phyloP scores from a whole-genome alignment of 495 filamentous ascomycete genomes.

The Xeromyces bisporus region DNA sequence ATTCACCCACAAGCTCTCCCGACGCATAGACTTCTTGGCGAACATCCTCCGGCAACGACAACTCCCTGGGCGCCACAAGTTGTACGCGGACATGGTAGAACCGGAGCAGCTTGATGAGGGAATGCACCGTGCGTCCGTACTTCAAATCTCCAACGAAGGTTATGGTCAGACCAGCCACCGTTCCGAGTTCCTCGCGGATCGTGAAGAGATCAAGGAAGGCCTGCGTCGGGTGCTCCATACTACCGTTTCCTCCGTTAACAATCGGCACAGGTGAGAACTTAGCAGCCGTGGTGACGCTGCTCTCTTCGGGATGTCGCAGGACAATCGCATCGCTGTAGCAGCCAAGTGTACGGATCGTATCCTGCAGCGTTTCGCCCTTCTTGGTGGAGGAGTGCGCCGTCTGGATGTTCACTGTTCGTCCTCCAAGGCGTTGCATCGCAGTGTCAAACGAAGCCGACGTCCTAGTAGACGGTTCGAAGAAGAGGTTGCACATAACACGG shows the following conservation, averaged over 20 bases:
- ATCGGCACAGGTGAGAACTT: constrained; percentile 79
- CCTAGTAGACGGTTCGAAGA: constrained; percentile 93
- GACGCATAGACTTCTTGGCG: constrained; percentile 50
- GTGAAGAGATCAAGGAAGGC: constrained; percentile 98
- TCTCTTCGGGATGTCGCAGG: constrained; percentile 74
- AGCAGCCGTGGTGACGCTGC: constrained; percentile 58
- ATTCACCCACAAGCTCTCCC: constrained; percentile 58
- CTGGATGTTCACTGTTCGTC: constrained; percentile 58
- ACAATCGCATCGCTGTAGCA: constrained; percentile 92
- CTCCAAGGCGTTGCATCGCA: constrained; percentile 94
- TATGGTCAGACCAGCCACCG: constrained; percentile 82
- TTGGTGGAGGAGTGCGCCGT: constrained; percentile 67
- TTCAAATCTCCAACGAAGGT: constrained; percentile 88
- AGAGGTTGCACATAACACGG: constrained; percentile 72
- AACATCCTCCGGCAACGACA: constrained; percentile 62
- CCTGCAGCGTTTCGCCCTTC: constrained; percentile 87
- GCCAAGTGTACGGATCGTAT: constrained; percentile 81
- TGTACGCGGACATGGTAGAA: constrained; percentile 92
- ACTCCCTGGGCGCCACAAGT: constrained; percentile 64
- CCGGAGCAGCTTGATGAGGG: constrained; percentile 74
- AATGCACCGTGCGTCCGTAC: constrained; percentile 90
- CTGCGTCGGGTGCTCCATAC: constrained; percentile 89
- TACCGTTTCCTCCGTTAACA: constrained; percentile 94
- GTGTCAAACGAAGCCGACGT: constrained; percentile 94
- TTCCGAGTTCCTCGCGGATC: constrained; percentile 91